Percentiles rank a stretch among this genome's conserved stretches.
Evolutionary conservation across 208 protist genomes (phyloP).

Genomic region (Tetramitus jugosus): DNA sequence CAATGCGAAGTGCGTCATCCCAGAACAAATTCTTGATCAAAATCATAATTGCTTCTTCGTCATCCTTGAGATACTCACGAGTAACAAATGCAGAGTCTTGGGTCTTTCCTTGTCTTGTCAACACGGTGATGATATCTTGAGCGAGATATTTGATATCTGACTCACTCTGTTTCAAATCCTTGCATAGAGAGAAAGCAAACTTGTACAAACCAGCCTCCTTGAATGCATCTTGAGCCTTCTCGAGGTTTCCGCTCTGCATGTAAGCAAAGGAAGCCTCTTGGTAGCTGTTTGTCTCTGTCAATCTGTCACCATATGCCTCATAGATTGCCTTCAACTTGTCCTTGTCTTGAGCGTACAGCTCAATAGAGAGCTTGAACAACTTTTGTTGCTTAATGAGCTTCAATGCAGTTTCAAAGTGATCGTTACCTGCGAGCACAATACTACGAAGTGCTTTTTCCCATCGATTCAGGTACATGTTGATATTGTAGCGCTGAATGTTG

Average conservation of each 20-base stretch:
- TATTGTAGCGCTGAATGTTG: background rate
- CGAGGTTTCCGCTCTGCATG: background rate
- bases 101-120: background rate
- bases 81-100: background rate
- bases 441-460: background rate
- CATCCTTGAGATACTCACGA: background rate
- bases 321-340: background rate
- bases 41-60: background rate
- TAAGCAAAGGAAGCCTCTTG: background rate
- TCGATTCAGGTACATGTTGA: background rate
- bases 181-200: background rate
- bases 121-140: background rate
- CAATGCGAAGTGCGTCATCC: background rate
- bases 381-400: background rate
- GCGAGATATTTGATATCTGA: conserved; percentile 3
- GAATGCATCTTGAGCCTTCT: conserved; percentile 3
- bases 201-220: background rate
- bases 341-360: background rate
- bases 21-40: background rate
- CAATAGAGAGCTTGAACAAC: background rate
- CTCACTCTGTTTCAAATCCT: background rate
- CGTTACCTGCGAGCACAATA: background rate
- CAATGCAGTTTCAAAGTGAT: background rate
- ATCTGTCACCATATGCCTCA: conserved; percentile 17
- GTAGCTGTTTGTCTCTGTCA: background rate